A percentile compares a stretch with the other conserved stretches of the same genome.
phyloP scores from a whole-genome alignment of 1,284 basidiomycete genomes.

The Acaromyces ingoldii region DNA sequence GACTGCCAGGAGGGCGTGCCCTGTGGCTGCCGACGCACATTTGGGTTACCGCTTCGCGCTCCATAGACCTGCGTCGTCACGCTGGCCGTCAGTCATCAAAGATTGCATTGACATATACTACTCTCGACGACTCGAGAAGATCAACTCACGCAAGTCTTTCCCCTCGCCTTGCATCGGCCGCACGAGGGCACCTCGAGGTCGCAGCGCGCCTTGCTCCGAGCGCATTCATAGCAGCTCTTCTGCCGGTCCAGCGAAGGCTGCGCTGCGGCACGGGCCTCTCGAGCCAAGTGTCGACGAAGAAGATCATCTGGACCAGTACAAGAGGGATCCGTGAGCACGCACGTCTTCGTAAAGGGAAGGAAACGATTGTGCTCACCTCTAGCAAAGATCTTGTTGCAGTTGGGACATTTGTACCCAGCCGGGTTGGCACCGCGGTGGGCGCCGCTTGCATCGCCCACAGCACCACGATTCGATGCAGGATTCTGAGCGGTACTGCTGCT shows the following conservation, averaged over 20 bases:
- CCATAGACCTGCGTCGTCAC: slow-evolving; percentile 32
- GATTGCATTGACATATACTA: not conserved
- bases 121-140: not conserved
- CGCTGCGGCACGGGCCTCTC: slow-evolving; percentile 19
- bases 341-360: not conserved
- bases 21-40: slow-evolving; percentile 35
- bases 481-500: too few relatives aligned
- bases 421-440: not conserved
- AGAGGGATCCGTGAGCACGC: not conserved
- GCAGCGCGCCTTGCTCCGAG: slow-evolving; percentile 38
- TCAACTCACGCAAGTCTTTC: slow-evolving; percentile 29
- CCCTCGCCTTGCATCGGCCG: slow-evolving; percentile 34
- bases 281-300: slow-evolving; percentile 9
- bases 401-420: slow-evolving; percentile 10
- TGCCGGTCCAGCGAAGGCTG: slow-evolving; percentile 39
- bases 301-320: slow-evolving; percentile 7
- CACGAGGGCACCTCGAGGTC: slow-evolving; percentile 43
- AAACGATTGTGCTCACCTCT: slow-evolving; percentile 5
- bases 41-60: slow-evolving; percentile 40
- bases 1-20: too few relatives aligned
- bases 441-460: too few relatives aligned
- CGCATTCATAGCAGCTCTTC: slow-evolving; percentile 43
- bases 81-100: too few relatives aligned
- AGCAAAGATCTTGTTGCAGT: slow-evolving; percentile 12
- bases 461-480: not conserved